Evolutionary conservation across 1,139 yeast genomes (phyloP), one percentile per base, ranked within the genome.

Genomic region (Sugiyamaella xylanicola): DNA sequence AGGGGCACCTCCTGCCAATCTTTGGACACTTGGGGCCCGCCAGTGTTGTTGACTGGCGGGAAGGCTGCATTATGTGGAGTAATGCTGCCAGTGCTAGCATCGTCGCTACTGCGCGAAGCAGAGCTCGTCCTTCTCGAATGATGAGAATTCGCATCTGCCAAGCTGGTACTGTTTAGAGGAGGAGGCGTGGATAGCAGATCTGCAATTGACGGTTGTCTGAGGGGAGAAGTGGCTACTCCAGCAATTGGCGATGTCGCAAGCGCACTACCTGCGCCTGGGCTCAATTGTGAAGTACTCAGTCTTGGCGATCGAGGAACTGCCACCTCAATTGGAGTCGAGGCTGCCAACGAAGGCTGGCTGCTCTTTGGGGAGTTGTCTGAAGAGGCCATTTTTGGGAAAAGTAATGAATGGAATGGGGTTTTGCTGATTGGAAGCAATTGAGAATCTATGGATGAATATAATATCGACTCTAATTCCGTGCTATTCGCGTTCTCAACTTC

Each of bases 171-270:
- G 27, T 36, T 77, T 54, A 85, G 71, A 0, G 90, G 88, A 5
- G 96, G 96, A 1, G 96, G 96, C 5, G 93, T 83, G n/a, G 90
- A 83, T 50, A 88, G 75, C 72, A 88, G 71, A 68, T 88, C 96
- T 44, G 87, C 96, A 57, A 88, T 87, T n/a, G 95, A 40, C 8
- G 37, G 40, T 13, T 48, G 52, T 40, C 52, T 40, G 11, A 21
- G 47, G 4, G 52, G 45, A 16, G 52, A 39, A 16, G 20, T 45
- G 11, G 40, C 48, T 2, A 35, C n/a, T 4, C 29, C 45, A 15
- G 19, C 16, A 2, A 16, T 16, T 2, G 47, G 20, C 11, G 27
- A 22, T 5, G 47, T 19, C 4, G 36, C 22, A 11, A 17, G 22
- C 1, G 37, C 19, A 19, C 48, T n/a, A 7, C 48, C 36, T 11